Evolutionary conservation across 768 basidiomycete species (phyloP), one percentile per base, ranked within the genome.

Genomic region (Serendipita sp.): DNA sequence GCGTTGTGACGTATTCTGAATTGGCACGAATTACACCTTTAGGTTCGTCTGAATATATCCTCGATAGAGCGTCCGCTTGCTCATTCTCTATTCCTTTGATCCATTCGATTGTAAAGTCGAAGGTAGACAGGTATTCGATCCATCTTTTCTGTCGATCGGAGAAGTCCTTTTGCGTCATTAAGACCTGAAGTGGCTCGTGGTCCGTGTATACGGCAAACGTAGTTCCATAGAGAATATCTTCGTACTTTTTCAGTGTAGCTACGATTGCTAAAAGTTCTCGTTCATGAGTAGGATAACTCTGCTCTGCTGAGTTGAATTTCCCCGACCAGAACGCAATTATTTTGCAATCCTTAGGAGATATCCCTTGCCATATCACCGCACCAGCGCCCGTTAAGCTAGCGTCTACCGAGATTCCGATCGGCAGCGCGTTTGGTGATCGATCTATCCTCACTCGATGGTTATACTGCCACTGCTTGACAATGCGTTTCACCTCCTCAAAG

Each of bases 381-480:
- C 15, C 71, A 65, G n/a, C 71, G 70, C 0, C 77, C 72, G 60
- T 78, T 75, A 68, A 76, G 74, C 74, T 0, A 73, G 63, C 0
- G 63, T 35, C 63, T 76, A 60, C 66, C 0, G 70, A 58, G 76
- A 76, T 0, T 71, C 73, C 1, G 74, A 58, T 0, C 67, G 69
- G 64, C 72, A 76, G 0, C 75, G 38, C 0, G 5, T 45, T 52
- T 71, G 75, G 64, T 0, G 72, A 63, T 0, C 70, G 64, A 23
- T 69, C 56, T 0, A 68, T 70, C 15, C 74, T 62, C 41, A 69
- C 0, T 67, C 72, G 45, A 71, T 41, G 48, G 18, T 65, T 73
- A 30, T 72, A 54, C 66, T 5, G 0, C 35, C 38, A 65, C 3
- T 13, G 48, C 3, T 67, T 54, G 0, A 68, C 67, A 28, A 72